Evolutionary conservation across 805 yeast species (phyloP), one percentile per base, ranked within the genome.

Genomic region (Pichia ethanolica): DNA sequence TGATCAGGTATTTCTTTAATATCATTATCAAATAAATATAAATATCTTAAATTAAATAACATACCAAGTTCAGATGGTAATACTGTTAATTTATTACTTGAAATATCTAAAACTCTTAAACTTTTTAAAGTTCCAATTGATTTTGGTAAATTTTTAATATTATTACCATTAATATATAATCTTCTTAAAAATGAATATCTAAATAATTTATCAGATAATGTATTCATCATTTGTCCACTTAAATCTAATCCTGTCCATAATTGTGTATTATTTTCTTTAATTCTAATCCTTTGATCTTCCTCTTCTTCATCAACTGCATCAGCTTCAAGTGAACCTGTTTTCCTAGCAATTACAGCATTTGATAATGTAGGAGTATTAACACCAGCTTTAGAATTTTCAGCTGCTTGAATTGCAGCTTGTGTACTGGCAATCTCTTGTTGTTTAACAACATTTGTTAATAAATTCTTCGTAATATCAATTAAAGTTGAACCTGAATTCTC

Each of bases 231-330:
- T 66, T 93, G 95, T 52, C 97, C 97, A 55, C 95, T 82, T 56
- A 91, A 72, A 69, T 93, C 99, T 56, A 93, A 71, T 6, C 90
- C 91, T 47, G 95, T 86, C 99, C 99, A 93, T 62, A 86, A 76
- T 69, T 90, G 97, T 52, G 82, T 83, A 36, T 85, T 81, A 61
- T 74, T 73, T 30, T 79, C 76, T 53, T 74, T 74, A 36, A 73
- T 67, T 66, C 82, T 74, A 69, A 81, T 76, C 65, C 85, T 70
- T 63, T 82, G 81, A 59, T 79, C 82, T 61, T 82, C 84, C 58
- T 78, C 81, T 60, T 82, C 85, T 59, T 83, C 87, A 52, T 73
- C 70, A 42, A 74, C 71, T 14, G 70, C 59, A 28, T 58, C 53
- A 28, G 63, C 65, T 42, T 60, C 60, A 5, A 67, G 53, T 42